Evolutionary conservation across 1,139 yeast genomes (phyloP).

Genomic region (Candida sanyaensis): DNA sequence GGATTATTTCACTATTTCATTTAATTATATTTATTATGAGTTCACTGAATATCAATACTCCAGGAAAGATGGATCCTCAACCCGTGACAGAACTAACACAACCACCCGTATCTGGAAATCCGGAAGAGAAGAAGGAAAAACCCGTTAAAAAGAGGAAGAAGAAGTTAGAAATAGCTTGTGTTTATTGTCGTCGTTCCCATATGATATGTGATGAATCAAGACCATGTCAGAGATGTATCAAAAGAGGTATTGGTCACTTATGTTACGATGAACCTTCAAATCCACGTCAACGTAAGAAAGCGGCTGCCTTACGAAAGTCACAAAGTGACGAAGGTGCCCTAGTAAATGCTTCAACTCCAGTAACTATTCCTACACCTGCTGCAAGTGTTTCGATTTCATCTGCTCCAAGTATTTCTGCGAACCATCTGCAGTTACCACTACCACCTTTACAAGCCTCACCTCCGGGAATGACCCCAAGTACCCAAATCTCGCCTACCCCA

Average conservation of each 20-base stretch:
- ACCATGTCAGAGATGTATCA: slow-evolving; percentile 87
- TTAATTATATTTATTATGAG: not conserved
- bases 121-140: slow-evolving; percentile 4
- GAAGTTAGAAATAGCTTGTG: slow-evolving; percentile 75
- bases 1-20: not conserved
- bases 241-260: slow-evolving; percentile 84
- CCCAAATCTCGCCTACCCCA: slow-evolving; percentile 1
- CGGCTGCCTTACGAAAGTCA: slow-evolving; percentile 26
- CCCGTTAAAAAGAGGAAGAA: slow-evolving; percentile 32
- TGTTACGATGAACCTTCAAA: slow-evolving; percentile 79
- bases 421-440: slow-evolving; percentile 8
- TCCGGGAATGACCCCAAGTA: slow-evolving; percentile 3
- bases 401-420: slow-evolving; percentile 1
- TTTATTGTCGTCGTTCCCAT: slow-evolving; percentile 90
- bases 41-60: not conserved
- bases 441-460: slow-evolving; percentile 12
- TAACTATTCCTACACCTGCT: not conserved
- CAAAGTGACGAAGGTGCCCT: slow-evolving; percentile 14
- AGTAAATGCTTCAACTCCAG: slow-evolving; percentile 8
- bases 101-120: not conserved
- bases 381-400: slow-evolving; percentile 8
- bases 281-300: slow-evolving; percentile 43
- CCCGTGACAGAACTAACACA: not conserved
- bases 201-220: slow-evolving; percentile 89
- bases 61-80: not conserved